Percentiles rank a stretch among this genome's conserved stretches.
Evolutionary conservation across 305 asterid species (phyloP).

Genomic region (Caryopteris hybrid): DNA sequence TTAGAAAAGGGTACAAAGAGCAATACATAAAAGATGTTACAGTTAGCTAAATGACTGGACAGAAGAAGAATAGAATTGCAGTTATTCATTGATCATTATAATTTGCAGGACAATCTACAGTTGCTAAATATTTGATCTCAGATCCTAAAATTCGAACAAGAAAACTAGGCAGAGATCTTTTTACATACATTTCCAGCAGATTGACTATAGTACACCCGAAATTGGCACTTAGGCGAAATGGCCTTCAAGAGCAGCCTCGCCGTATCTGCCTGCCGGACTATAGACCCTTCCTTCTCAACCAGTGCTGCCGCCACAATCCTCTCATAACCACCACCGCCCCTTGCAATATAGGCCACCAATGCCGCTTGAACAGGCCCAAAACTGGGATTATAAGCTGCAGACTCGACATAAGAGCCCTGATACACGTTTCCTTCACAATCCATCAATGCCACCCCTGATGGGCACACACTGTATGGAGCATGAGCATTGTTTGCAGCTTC

Average conservation of each 20-base stretch:
- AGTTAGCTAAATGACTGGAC: no score
- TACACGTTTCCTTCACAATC: slow-evolving; percentile 75
- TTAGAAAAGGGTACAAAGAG: neutral
- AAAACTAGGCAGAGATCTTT: slow-evolving; percentile 20
- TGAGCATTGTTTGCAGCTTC: slow-evolving; percentile 81
- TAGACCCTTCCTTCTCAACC: slow-evolving; percentile 68
- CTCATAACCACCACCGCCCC: slow-evolving; percentile 72
- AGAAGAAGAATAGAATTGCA: neutral
- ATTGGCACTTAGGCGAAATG: slow-evolving; percentile 60
- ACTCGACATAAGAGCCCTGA: slow-evolving; percentile 71
- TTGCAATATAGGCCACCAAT: slow-evolving; percentile 64
- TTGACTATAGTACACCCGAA: slow-evolving; percentile 47
- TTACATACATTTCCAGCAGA: slow-evolving; percentile 24
- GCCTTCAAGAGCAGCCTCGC: slow-evolving; percentile 59
- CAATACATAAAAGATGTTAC: no score
- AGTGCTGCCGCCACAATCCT: slow-evolving; percentile 73
- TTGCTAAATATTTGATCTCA: slow-evolving; percentile 21
- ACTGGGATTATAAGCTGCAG: slow-evolving; percentile 94
- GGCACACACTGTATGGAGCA: slow-evolving; percentile 83
- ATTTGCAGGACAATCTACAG: slow-evolving; percentile 29
- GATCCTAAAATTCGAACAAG: slow-evolving; percentile 1
- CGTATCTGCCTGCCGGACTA: slow-evolving; percentile 69
- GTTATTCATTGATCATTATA: slow-evolving; percentile 24
- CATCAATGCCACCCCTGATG: slow-evolving; percentile 89
- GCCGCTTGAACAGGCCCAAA: slow-evolving; percentile 90